Percentiles rank a stretch among this genome's conserved stretches.
Conservation (phyloP, 2,329 filamentous ascomycete species). For the Calonectria pteridis region DNA sequence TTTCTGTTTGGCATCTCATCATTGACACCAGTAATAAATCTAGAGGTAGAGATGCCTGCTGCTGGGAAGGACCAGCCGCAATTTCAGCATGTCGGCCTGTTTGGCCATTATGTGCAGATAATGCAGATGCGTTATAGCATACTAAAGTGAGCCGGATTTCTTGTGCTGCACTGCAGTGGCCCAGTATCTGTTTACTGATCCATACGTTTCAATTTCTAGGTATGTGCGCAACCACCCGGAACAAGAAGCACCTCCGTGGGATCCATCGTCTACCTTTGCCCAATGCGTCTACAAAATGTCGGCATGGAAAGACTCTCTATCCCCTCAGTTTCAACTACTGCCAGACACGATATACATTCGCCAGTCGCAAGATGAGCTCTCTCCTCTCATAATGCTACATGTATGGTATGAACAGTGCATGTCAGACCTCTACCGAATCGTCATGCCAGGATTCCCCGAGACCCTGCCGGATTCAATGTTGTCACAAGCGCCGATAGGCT, state of each 20-base stretch:
- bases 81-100: slow-evolving; percentile 8
- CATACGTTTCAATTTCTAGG: not conserved
- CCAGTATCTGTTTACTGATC: not conserved
- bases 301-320: slow-evolving; percentile 6
- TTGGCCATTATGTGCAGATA: slow-evolving; percentile 17
- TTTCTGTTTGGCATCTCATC: slow-evolving; percentile 1
- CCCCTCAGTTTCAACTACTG: slow-evolving; percentile 11
- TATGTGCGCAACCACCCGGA: slow-evolving; percentile 18
- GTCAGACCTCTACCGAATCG: slow-evolving; percentile 13
- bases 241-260: not conserved
- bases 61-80: not conserved
- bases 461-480: slow-evolving; percentile 6
- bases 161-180: not conserved
- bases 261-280: not conserved
- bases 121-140: slow-evolving; percentile 19
- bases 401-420: slow-evolving; percentile 22
- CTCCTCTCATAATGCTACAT: slow-evolving; percentile 14
- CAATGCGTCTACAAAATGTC: slow-evolving; percentile 16
- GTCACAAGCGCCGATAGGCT: not conserved
- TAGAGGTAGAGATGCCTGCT: not conserved
- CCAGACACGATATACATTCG: slow-evolving; percentile 9
- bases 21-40: slow-evolving; percentile 1
- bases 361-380: slow-evolving; percentile 12
- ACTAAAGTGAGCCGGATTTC: not conserved
- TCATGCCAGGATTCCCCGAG: slow-evolving; percentile 19